Conservation (phyloP, 108 stramenopile species). For the Schizochytrium sp. region DNA sequence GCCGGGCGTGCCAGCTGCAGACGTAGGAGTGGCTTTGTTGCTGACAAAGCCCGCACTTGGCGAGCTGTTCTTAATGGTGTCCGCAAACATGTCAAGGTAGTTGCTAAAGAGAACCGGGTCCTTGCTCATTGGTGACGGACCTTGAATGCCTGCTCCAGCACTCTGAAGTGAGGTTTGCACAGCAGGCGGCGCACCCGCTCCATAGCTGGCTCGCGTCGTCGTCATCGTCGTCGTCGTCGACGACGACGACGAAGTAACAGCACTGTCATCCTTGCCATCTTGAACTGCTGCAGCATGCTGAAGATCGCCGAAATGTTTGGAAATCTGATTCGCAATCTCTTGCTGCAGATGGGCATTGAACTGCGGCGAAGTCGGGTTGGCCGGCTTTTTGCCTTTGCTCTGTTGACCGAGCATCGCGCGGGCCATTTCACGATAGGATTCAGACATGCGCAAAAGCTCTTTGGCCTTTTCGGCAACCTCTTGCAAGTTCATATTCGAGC, state of each 20-base stretch:
- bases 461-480: background rate
- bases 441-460: background rate
- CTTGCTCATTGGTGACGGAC: background rate
- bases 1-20: background rate
- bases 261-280: too few relatives aligned
- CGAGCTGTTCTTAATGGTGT: background rate
- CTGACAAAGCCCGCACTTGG: background rate
- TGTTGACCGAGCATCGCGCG: background rate
- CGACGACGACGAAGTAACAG: too few relatives aligned
- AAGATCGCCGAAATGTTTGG: background rate
- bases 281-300: background rate
- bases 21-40: background rate
- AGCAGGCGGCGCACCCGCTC: too few relatives aligned
- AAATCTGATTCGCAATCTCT: background rate
- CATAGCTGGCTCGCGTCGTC: too few relatives aligned
- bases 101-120: background rate
- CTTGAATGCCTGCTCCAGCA: too few relatives aligned
- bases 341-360: background rate
- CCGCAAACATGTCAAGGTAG: background rate
- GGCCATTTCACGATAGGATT: constrained; percentile 2
- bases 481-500: background rate
- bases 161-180: too few relatives aligned
- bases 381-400: background rate
- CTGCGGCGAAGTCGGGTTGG: background rate
- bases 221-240: too few relatives aligned